Percentiles rank a stretch among this genome's conserved stretches.
Conservation (phyloP, 371 early-diverging fungal genomes). For the Syncephalastrum racemosum region DNA sequence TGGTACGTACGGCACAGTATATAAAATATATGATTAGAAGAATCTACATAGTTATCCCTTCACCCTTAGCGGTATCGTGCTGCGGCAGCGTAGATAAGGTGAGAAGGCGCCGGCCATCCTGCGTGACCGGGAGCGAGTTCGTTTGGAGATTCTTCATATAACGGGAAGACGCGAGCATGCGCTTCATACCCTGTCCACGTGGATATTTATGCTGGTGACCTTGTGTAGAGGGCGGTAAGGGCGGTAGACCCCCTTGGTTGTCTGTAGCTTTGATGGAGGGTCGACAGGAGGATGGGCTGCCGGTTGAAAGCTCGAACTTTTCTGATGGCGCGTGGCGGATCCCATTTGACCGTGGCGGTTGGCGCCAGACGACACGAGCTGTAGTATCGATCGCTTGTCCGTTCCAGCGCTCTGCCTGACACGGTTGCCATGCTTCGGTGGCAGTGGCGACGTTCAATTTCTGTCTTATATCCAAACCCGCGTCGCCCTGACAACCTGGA, state of each 20-base stretch:
- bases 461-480: conserved; percentile 30
- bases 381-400: conserved; percentile 5
- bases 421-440: conserved; percentile 24
- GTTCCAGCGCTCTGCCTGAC: conserved; percentile 11
- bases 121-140: conserved; percentile 12
- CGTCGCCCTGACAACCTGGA: conserved; percentile 26
- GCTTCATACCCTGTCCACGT: conserved; percentile 10
- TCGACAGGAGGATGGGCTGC: neutral
- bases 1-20: no score
- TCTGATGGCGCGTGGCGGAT: conserved; percentile 13
- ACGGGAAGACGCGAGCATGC: conserved; percentile 27
- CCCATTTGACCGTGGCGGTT: neutral
- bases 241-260: neutral
- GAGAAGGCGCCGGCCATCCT: conserved; percentile 5
- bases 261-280: neutral
- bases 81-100: conserved; percentile 1
- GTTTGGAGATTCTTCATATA: conserved; percentile 22
- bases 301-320: conserved; percentile 15
- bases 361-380: conserved; percentile 1
- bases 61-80: neutral
- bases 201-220: conserved; percentile 2
- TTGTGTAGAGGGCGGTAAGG: neutral
- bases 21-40: neutral
- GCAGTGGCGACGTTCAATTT: conserved; percentile 29
- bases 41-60: conserved; percentile 2